Percentiles rank a stretch among this genome's conserved stretches.
Conservation (phyloP, 306 rosid genomes). For the Crotalaria pallida region DNA sequence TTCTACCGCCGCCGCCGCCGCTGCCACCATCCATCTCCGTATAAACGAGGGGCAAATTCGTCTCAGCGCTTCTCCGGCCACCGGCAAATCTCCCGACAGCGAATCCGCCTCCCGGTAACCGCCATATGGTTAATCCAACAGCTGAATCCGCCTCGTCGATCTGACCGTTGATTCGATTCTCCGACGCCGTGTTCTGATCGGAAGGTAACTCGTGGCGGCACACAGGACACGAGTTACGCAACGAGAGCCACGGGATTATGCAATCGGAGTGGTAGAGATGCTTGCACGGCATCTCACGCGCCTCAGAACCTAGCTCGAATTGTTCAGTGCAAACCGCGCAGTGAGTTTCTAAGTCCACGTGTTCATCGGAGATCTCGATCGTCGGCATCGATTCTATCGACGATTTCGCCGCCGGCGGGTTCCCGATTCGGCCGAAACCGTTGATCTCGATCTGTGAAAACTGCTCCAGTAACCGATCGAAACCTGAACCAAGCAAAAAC, state of each 20-base stretch:
- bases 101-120: slow-evolving; percentile 83
- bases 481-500: slow-evolving; percentile 68
- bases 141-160: slow-evolving; percentile 64
- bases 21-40: slow-evolving; percentile 96
- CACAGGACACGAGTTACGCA: slow-evolving; percentile 83
- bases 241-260: slow-evolving; percentile 85
- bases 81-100: slow-evolving; percentile 82
- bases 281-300: slow-evolving; percentile 92
- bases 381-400: slow-evolving; percentile 87
- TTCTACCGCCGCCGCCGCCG: slow-evolving; percentile 45
- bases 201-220: slow-evolving; percentile 85
- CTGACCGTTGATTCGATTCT: slow-evolving; percentile 25
- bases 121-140: slow-evolving; percentile 82
- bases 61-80: slow-evolving; percentile 45
- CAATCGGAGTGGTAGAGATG: slow-evolving; percentile 90
- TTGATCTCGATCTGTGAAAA: slow-evolving; percentile 71
- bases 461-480: slow-evolving; percentile 77
- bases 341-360: slow-evolving; percentile 60
- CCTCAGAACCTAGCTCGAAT: slow-evolving; percentile 65
- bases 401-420: slow-evolving; percentile 78
- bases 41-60: slow-evolving; percentile 68
- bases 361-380: slow-evolving; percentile 44
- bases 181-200: slow-evolving; percentile 32
- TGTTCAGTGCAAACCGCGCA: slow-evolving; percentile 88
- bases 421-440: slow-evolving; percentile 67